These are phyloP conservation scores for Russula griseocarnosa DNA, from an alignment of 768 basidiomycete genomes.

Conservation along the genomic window DNA sequence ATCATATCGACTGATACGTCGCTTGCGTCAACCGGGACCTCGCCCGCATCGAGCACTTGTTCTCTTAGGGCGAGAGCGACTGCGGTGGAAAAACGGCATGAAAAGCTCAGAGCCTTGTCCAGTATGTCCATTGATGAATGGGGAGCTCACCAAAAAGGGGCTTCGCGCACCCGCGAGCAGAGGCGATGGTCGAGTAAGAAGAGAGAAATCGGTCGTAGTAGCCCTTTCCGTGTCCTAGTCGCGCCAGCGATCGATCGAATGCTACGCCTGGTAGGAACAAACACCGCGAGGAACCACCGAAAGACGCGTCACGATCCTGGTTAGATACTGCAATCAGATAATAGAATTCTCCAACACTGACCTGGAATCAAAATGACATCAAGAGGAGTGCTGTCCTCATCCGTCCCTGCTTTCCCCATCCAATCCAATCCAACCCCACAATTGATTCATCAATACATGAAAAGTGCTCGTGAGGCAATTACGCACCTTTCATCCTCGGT, in stretches of 20 bases:
- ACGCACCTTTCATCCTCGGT: conserved; percentile 52
- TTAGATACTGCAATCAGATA: too few species aligned
- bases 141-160: conserved; percentile 55
- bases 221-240: conserved; percentile 79
- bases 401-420: not conserved
- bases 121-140: not conserved
- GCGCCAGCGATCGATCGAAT: conserved; percentile 63
- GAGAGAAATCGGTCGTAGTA: conserved; percentile 76
- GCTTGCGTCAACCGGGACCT: conserved; percentile 50
- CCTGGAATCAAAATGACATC: conserved; percentile 18
- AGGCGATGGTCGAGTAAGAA: conserved; percentile 40
- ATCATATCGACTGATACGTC: conserved; percentile 66
- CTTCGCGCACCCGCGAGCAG: conserved; percentile 39
- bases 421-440: not conserved
- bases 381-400: not conserved
- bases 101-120: not conserved
- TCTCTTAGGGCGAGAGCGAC: conserved; percentile 61
- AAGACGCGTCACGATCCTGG: too few species aligned
- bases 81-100: conserved; percentile 28
- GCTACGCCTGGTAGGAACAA: conserved; percentile 52
- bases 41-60: conserved; percentile 49
- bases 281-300: not conserved
- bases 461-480: too few species aligned
- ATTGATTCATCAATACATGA: not conserved
- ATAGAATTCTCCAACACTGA: conserved; percentile 19